Conservation (phyloP, 2,329 filamentous ascomycete species). For the Ascosphaera pollenicola region DNA sequence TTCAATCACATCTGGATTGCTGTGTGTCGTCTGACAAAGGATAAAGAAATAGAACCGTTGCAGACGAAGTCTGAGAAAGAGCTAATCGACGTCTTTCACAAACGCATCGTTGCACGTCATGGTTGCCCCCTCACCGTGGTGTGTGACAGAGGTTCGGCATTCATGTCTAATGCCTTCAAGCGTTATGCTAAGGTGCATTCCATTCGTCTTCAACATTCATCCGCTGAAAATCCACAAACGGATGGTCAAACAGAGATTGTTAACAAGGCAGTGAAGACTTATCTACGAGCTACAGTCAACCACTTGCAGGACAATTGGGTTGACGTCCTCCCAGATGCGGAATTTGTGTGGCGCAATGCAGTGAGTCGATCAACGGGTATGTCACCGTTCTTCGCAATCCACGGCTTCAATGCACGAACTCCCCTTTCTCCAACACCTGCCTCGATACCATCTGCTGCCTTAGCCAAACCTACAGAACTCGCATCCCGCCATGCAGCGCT, state of each 20-base stretch:
- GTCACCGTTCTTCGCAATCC: conserved; percentile 1
- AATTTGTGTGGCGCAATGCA: conserved; percentile 1
- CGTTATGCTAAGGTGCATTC: neutral
- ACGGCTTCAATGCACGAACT: conserved; percentile 1
- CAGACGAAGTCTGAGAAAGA: neutral
- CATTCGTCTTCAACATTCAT: neutral
- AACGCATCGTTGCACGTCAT: neutral
- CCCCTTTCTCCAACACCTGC: neutral
- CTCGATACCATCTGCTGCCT: too few species aligned
- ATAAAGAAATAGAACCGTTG: neutral
- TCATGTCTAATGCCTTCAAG: neutral
- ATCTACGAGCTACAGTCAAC: conserved; percentile 1
- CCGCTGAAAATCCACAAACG: conserved; percentile 4
- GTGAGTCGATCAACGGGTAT: neutral
- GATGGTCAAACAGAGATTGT: conserved; percentile 5
- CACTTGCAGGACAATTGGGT: conserved; percentile 4
- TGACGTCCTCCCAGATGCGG: neutral
- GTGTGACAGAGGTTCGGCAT: neutral
- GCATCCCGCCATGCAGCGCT: neutral
- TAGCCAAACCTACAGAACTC: too few species aligned
- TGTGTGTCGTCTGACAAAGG: neutral
- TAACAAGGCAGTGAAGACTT: conserved; percentile 4
- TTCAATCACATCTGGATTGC: neutral
- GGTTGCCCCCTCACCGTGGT: neutral
- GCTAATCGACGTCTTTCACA: neutral